A percentile compares a stretch with the other conserved stretches of the same genome.
phyloP scores from a whole-genome alignment of 1,139 yeast genomes.

The Meyerozyma carpophila region DNA sequence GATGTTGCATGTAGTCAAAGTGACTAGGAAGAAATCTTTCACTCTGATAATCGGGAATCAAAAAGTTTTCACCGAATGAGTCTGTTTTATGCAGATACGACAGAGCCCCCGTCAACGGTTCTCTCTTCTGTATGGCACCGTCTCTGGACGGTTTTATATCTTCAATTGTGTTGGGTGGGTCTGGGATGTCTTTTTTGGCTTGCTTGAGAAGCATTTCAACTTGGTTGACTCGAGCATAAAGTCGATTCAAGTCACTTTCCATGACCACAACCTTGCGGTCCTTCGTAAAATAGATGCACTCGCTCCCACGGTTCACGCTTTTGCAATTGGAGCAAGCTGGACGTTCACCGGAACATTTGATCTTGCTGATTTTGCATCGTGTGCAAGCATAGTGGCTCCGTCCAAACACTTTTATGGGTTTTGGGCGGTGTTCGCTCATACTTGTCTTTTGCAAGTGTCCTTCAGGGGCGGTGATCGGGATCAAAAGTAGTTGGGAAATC shows the following conservation, averaged over 20 bases:
- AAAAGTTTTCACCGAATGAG: conserved; percentile 12
- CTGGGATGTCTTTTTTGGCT: neutral
- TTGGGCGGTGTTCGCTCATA: conserved; percentile 5
- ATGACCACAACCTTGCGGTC: conserved; percentile 48
- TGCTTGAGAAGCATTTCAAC: conserved; percentile 18
- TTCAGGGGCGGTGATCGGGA: too few species aligned
- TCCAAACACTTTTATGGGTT: conserved; percentile 15
- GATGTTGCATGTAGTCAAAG: conserved; percentile 12
- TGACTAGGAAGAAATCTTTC: conserved; percentile 22
- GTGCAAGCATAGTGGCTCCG: conserved; percentile 26
- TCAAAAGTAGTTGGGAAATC: too few species aligned
- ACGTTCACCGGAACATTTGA: conserved; percentile 40
- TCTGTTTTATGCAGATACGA: neutral
- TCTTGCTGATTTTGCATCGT: conserved; percentile 34
- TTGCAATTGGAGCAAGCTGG: conserved; percentile 39
- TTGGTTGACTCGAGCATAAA: conserved; percentile 35
- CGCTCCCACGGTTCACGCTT: conserved; percentile 24
- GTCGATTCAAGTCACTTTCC: conserved; percentile 43
- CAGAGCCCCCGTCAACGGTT: neutral
- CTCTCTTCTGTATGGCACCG: neutral
- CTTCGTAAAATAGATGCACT: conserved; percentile 43
- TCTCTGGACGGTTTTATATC: neutral
- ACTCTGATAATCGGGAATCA: conserved; percentile 22
- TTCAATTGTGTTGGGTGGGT: neutral
- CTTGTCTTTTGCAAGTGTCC: neutral